Evolutionary conservation across 2,329 filamentous ascomycete genomes (phyloP), one percentile per base, ranked within the genome.

Genomic region (Fusarium luffae): DNA sequence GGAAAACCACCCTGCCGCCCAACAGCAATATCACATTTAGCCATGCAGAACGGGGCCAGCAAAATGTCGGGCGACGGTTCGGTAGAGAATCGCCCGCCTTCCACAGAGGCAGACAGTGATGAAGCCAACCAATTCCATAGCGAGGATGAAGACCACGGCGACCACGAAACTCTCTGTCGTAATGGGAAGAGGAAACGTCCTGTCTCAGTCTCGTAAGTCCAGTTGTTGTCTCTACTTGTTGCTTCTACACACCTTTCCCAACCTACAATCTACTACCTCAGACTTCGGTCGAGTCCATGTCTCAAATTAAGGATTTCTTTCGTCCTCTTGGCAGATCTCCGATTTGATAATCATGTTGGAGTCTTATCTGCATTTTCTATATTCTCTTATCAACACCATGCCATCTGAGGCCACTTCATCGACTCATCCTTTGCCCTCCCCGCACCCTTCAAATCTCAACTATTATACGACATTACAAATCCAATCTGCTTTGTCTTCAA

Each of bases 111-210:
- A 49, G 84, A 86, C 54, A 88, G 84, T 75, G 85, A 86, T 74
- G 84, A 84, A 57, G 73, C 73, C 49, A 68, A 73, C 68, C 68
- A 67, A 40, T 73, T 68, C 59, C 51, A 40, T 43, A 75, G 74
- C 50, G 81, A 83, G 52, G 86, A 84, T 74, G 83, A 85, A 44
- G 82, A 83, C 60, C 82, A 84, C 61, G 81, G 82, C 56, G 76
- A 80, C 49, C 82, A 85, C 52, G 75, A 79, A 30, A 72, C 63
- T 42, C 59, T 74, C 28, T 74, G 72, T 64, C 76, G 75, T 61
- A 73, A 71, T 23, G 77, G 85, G 62, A 90, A 90, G 78, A 85
- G 88, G 67, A 90, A 89, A 77, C 83, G 88, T 62, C 86, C 86
- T 63, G 83, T 88, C 51, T 88, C 87, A 63, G 87, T 89, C 65